phyloP scores from a whole-genome alignment of 73 alveolate species.

The Strombidium stylifer region DNA sequence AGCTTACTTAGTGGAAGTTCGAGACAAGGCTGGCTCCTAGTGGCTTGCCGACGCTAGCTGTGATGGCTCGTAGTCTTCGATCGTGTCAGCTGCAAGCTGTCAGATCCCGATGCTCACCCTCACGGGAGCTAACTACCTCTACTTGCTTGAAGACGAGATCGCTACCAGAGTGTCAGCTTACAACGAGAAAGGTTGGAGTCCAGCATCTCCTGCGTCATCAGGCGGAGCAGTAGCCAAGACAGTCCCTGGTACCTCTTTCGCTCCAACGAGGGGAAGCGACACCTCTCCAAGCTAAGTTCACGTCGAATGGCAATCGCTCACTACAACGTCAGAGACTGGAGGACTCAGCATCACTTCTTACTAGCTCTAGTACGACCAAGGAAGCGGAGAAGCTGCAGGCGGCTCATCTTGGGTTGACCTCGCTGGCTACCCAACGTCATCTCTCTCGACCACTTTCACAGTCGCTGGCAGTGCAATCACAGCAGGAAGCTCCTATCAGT shows the following conservation, averaged over 20 bases:
- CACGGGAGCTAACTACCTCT: slow-evolving; percentile 6
- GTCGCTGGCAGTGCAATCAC: slow-evolving; percentile 2
- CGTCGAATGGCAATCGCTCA: slow-evolving; percentile 11
- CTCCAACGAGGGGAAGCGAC: slow-evolving; percentile 10
- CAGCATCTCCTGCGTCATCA: too few species aligned
- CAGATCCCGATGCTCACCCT: slow-evolving; percentile 8
- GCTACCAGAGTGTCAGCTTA: not conserved
- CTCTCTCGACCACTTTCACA: not conserved
- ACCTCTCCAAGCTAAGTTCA: not conserved
- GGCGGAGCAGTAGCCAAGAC: slow-evolving; percentile 15
- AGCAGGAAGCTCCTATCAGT: not conserved
- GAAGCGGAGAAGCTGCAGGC: not conserved
- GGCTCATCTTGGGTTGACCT: slow-evolving; percentile 39
- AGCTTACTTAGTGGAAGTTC: slow-evolving; percentile 13
- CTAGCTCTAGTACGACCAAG: slow-evolving; percentile 12
- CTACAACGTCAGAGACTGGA: slow-evolving; percentile 25
- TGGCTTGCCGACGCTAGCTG: slow-evolving; percentile 10
- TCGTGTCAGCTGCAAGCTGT: not conserved
- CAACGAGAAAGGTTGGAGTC: not conserved
- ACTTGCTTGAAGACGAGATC: not conserved
- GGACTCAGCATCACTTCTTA: slow-evolving; percentile 17
- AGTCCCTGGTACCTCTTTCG: not conserved
- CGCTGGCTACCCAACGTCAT: slow-evolving; percentile 12
- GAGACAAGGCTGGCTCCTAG: not conserved
- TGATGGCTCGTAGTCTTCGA: slow-evolving; percentile 25